Evolutionary conservation across 345 rosid species (phyloP), one percentile per base, ranked within the genome.

Genomic region (Eucalyptus regnans): DNA sequence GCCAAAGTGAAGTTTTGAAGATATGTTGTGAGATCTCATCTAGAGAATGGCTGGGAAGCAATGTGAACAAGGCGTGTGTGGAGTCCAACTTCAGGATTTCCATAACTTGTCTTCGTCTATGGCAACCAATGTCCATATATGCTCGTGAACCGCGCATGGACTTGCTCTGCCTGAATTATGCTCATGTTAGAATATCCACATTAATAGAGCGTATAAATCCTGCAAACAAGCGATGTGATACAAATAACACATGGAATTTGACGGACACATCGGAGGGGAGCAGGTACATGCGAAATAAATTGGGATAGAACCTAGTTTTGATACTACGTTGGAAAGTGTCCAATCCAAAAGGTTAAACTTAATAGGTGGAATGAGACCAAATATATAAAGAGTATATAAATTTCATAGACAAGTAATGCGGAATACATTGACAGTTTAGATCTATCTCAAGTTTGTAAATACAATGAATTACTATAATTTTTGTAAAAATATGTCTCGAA

Each of bases 231-330:
- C 1, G 0, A 76, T 41, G 8, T 3, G 48, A 76, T 37, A 41
- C 84, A 22, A 76, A 41, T 22, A 25, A 22, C 29, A 6, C 1
- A 7, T 76, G 29, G 4, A 76, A 41, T 76, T 76, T 37, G 48
- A 76, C 1, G 0, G 5, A 20, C 27, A 41, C 8, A 0, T 6
- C 15, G 3, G 10, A 44, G 27, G 27, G 27, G 7, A 20, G 48
- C 3, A 43, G 1, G 5, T 20, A 10, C 14, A 41, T 22, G 84
- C 0, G 5, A 41, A 76, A 76, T 41, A 41, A 76, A 76, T 76
- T 22, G 29, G 25, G 48, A 12, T 2, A 6, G 27, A 76, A 76
- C 15, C 12, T 76, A 41, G 46, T 20, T 16, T 5, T 3, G 84
- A 41, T 41, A 76, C 5, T 37, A 20, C 12, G 5, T 37, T 76